Conservation (phyloP, 176 grass and related monocot genomes). For the Bonia amplexicaulis region DNA sequence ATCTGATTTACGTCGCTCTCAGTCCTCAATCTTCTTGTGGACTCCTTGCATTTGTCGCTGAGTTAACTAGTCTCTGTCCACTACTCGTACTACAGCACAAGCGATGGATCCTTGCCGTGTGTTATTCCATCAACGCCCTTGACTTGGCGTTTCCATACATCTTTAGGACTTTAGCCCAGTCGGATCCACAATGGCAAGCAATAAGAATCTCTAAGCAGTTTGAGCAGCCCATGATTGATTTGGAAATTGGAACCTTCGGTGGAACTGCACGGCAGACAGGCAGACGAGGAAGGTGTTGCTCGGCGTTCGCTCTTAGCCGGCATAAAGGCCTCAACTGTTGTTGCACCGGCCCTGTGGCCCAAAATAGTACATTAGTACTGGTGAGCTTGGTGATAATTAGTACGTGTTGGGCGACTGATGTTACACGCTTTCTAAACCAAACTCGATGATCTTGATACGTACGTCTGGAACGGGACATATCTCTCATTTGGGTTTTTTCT, state of each 20-base stretch:
- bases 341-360: not conserved
- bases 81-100: not conserved
- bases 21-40: not conserved
- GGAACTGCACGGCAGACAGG: not conserved
- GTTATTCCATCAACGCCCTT: not conserved
- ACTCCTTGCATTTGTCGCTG: not conserved
- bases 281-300: not conserved
- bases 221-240: not conserved
- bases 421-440: not conserved
- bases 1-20: slow-evolving; percentile 23
- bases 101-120: not conserved
- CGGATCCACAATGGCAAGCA: slow-evolving; percentile 16
- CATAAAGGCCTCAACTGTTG: too few relatives aligned
- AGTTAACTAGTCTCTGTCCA: not conserved
- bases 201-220: slow-evolving; percentile 10
- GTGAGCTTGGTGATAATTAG: too few relatives aligned
- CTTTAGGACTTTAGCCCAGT: not conserved
- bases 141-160: not conserved
- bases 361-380: not conserved
- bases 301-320: too few relatives aligned
- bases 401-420: too few relatives aligned
- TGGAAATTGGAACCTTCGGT: not conserved
- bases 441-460: not conserved
- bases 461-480: not conserved
- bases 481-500: too few relatives aligned